phyloP scores from a whole-genome alignment of 495 filamentous ascomycete species.

The Melanomma pulvis-pyrius region DNA sequence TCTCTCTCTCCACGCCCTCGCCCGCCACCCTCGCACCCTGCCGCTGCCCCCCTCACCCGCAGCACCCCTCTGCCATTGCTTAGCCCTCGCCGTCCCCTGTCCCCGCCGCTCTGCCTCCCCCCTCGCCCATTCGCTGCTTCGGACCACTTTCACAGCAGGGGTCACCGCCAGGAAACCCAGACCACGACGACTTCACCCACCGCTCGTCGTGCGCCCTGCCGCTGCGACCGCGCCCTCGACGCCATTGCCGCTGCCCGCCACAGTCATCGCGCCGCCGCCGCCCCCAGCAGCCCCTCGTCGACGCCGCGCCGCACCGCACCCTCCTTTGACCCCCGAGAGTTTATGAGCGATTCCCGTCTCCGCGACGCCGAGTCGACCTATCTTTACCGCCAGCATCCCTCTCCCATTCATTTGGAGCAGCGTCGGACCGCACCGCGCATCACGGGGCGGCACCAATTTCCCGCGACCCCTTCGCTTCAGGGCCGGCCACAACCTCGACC shows the following conservation, averaged over 20 bases:
- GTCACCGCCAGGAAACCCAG: slow-evolving; percentile 8
- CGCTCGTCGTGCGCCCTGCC: not conserved
- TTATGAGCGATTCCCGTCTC: slow-evolving; percentile 32
- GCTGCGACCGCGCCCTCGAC: not conserved
- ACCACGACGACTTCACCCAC: slow-evolving; percentile 20
- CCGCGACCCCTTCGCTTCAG: slow-evolving; percentile 18
- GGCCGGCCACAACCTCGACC: slow-evolving; percentile 13
- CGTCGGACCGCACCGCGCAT: slow-evolving; percentile 6
- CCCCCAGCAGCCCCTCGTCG: slow-evolving; percentile 22
- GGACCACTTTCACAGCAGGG: slow-evolving; percentile 1
- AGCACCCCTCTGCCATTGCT: not conserved
- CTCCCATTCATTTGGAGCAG: slow-evolving; percentile 14
- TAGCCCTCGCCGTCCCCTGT: not conserved
- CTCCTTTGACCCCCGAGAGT: slow-evolving; percentile 19
- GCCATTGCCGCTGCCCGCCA: not conserved
- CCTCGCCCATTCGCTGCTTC: not conserved
- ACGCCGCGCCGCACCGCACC: slow-evolving; percentile 8
- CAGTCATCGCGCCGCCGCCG: not conserved
- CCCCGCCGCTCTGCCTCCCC: slow-evolving; percentile 1
- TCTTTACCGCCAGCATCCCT: slow-evolving; percentile 28
- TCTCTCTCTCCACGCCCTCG: not conserved
- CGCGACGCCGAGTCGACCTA: slow-evolving; percentile 8
- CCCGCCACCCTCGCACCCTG: not conserved
- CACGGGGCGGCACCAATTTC: slow-evolving; percentile 1
- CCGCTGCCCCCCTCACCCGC: not conserved